Evolutionary conservation across 257 asterid genomes (phyloP).

Genomic region (Voacanga thouarsii): DNA sequence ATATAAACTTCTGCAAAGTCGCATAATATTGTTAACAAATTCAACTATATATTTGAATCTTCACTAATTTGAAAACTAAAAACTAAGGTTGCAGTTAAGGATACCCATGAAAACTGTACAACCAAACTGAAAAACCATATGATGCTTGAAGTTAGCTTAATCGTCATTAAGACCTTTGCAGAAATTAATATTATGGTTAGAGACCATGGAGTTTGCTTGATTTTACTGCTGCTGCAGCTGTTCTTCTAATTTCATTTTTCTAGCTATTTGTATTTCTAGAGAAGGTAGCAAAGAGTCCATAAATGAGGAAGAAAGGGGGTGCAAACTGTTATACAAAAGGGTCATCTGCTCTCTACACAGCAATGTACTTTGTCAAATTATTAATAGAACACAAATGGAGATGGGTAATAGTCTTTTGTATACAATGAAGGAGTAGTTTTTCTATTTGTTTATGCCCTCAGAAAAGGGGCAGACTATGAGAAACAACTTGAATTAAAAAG

Average conservation of each 20-base stretch:
- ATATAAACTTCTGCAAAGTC: slow-evolving; percentile 59
- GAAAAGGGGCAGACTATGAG: background rate
- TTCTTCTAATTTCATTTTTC: background rate
- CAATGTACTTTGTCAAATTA: background rate
- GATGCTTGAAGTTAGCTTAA: background rate
- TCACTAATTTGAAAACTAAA: background rate
- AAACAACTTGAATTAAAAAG: background rate
- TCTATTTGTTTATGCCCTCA: too few species aligned
- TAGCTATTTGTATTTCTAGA: background rate
- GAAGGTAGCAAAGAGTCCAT: background rate
- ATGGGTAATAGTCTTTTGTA: too few species aligned
- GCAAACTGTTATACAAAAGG: background rate
- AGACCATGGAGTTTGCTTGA: background rate
- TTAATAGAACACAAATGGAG: background rate
- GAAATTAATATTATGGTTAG: background rate
- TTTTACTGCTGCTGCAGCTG: background rate
- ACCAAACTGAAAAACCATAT: background rate
- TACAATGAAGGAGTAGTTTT: too few species aligned
- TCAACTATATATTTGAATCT: slow-evolving; percentile 3
- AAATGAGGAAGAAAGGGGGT: background rate
- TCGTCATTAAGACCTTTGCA: background rate
- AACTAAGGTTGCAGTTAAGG: too few species aligned
- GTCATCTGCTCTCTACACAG: background rate
- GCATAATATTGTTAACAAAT: slow-evolving; percentile 1
- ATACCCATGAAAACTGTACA: background rate